Base-by-base conservation (phyloP, 2,329 filamentous ascomycete species). In the Pyricularia grisea region DNA sequence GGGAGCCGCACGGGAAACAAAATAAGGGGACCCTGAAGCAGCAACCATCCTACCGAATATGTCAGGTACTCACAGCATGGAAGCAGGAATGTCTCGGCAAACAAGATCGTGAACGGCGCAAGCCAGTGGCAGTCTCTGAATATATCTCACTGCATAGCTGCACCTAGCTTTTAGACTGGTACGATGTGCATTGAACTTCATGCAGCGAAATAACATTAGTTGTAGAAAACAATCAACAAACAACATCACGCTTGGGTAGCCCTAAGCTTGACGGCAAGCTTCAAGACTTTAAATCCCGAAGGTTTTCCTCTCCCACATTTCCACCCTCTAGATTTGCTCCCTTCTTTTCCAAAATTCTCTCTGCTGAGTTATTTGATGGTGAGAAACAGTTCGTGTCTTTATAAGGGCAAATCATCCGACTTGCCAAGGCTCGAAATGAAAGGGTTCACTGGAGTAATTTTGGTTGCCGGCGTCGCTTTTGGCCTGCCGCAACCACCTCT, bases 241-340 rank as follows among this genome's bases (percentile, higher is more conserved):
- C 5, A 55, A 55, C 17, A 55, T 55, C 2, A n/a, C n/a, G 42
- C 7, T 55, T n/a, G 17, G 42, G 17, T 6, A 55, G 20, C 20
- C 17, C 17, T 9, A n/a, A 55, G 3, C 42, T n/a, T 55, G 6
- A 55, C 20, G 42, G 5, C 42, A 55, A 7, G 17, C 20, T n/a
- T 17, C 42, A n/a, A n/a, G 17, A n/a, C 5, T 55, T 55, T 55
- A 55, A 55, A 14, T 55, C 20, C 42, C 2, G 17, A 10, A 55
- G 1, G 2, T 20, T 20, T 17, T 50, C 14, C 14, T 50, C 36
- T 50, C 6, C 36, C 36, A 50, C 4, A 20, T 20, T 7, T 50
- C 4, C 4, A 1, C 6, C 2, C 20, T 20, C 1, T 14, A 36
- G 10, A 14, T 12, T 71, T 27, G 73, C 75, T 27, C 4, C 11